Base-by-base conservation (phyloP, 768 basidiomycete genomes). In the Clathrus columnatus region DNA sequence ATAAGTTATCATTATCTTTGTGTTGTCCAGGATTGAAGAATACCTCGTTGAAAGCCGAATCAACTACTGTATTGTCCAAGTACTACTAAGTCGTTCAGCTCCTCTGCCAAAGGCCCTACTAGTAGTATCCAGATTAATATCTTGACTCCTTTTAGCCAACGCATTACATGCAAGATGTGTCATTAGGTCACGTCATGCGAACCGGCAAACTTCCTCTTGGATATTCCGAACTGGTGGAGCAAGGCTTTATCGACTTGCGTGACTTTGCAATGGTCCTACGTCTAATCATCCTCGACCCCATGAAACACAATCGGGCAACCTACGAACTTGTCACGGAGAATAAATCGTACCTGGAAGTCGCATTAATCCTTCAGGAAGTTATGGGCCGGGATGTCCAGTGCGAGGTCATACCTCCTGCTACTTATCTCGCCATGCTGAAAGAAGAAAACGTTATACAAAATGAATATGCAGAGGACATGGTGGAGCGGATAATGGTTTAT, bases 41-140 rank as follows among this genome's bases (percentile, higher is more conserved):
- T 67, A 71, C 32, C 65, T 73, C 4, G 64, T 69, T 47, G 69
- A 70, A 44, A 70, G 70, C 6, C 68, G 69, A 20, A 30, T 72
- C 26, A 57, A 64, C 45, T 70, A 70, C 57, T 72, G 71, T 11
- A 71, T 73, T 44, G 63, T 70, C 17, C 61, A 69, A 62, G 67
- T 63, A 26, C n/a, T n/a, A 27, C n/a, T 36, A 10, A 29, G 26
- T 30, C 32, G 11, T 24, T 24, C 51, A 24, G 7, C 41, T 18
- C 23, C 21, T 52, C 36, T 2, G 41, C 32, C 42, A 26, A 18
- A 21, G 24, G 24, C 5, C 10, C n/a, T 14, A 28, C 1, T 23
- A 29, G 45, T n/a, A 7, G 21, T 8, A 14, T 47, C 21, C 48
- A 6, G 36, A n/a, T 11, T 32, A 16, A 7, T 16, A 32, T 36